phyloP scores from a whole-genome alignment of 306 rosid species.

The Delonix regia region DNA sequence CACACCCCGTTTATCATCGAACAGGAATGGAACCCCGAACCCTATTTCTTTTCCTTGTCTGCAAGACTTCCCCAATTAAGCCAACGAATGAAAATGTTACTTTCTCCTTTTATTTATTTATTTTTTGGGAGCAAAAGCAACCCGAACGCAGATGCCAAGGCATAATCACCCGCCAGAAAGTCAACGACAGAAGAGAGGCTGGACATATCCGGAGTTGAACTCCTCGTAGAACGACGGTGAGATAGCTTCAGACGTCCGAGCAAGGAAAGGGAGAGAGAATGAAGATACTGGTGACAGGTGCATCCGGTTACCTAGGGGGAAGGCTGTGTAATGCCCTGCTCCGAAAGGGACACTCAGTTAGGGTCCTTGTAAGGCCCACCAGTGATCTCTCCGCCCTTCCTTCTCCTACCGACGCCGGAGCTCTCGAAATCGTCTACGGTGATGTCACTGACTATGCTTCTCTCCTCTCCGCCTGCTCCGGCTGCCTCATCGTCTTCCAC shows the following conservation, averaged over 20 bases:
- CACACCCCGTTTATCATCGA: too few relatives aligned
- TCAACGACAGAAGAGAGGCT: neutral
- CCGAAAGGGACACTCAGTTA: slow-evolving; percentile 60
- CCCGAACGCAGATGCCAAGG: too few relatives aligned
- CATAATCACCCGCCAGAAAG: neutral
- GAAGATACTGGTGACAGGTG: slow-evolving; percentile 79
- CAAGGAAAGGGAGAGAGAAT: slow-evolving; percentile 23
- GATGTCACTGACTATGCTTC: slow-evolving; percentile 76
- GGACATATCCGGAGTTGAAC: neutral
- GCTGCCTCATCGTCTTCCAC: slow-evolving; percentile 81
- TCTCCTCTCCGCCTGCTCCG: slow-evolving; percentile 73
- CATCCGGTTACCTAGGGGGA: slow-evolving; percentile 88
- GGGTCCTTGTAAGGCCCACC: slow-evolving; percentile 76
- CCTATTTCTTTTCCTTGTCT: too few relatives aligned
- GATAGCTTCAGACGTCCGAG: neutral
- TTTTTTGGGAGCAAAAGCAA: too few relatives aligned
- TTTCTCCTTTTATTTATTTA: too few relatives aligned
- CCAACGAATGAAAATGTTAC: too few relatives aligned
- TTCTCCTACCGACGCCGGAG: slow-evolving; percentile 22
- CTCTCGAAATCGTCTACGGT: slow-evolving; percentile 70
- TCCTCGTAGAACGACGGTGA: neutral
- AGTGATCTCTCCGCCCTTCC: slow-evolving; percentile 81
- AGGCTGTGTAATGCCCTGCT: slow-evolving; percentile 67
- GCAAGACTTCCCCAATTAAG: too few relatives aligned
- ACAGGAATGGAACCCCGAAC: too few relatives aligned